Percentiles rank a stretch among this genome's conserved stretches.
These are phyloP conservation scores for Raffaelea ambrosiae DNA, from an alignment of 2,329 filamentous ascomycete genomes.

Conservation along the genomic window DNA sequence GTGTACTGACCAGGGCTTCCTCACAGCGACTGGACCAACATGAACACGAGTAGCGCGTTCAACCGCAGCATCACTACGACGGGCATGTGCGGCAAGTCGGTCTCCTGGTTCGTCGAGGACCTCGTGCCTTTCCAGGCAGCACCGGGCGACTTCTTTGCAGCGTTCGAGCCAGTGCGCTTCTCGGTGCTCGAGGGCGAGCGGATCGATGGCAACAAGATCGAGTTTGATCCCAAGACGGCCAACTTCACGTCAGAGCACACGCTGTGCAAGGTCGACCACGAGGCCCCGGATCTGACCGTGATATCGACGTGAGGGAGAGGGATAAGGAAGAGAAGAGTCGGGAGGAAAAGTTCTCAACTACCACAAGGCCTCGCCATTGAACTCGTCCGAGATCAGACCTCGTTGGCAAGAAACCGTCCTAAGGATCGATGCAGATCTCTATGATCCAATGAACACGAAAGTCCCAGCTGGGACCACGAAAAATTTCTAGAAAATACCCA, in stretches of 20 bases:
- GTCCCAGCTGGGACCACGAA: too few relatives aligned
- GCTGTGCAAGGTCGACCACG: slow-evolving; percentile 5
- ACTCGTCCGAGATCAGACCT: too few relatives aligned
- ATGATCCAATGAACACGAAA: too few relatives aligned
- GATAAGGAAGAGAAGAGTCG: too few relatives aligned
- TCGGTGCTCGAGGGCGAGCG: neutral
- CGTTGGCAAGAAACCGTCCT: too few relatives aligned
- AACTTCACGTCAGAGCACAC: slow-evolving; percentile 7
- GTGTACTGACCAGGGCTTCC: too few relatives aligned
- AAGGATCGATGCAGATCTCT: too few relatives aligned
- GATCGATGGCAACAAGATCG: slow-evolving; percentile 4
- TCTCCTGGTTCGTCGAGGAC: slow-evolving; percentile 11
- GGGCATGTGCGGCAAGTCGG: slow-evolving; percentile 8
- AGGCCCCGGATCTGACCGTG: slow-evolving; percentile 1
- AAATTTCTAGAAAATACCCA: too few relatives aligned
- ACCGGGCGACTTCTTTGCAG: slow-evolving; percentile 9
- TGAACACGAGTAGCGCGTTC: slow-evolving; percentile 7
- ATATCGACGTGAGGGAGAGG: neutral
- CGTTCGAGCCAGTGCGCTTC: slow-evolving; percentile 9
- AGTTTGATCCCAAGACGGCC: slow-evolving; percentile 3
- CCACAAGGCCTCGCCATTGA: too few relatives aligned
- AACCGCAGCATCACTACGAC: slow-evolving; percentile 3
- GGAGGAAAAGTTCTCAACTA: too few relatives aligned
- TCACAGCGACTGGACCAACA: slow-evolving; percentile 8
- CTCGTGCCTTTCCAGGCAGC: slow-evolving; percentile 4